These are phyloP conservation scores for Populus ilicifolia DNA, from an alignment of 345 rosid species.

Conservation along the genomic window DNA sequence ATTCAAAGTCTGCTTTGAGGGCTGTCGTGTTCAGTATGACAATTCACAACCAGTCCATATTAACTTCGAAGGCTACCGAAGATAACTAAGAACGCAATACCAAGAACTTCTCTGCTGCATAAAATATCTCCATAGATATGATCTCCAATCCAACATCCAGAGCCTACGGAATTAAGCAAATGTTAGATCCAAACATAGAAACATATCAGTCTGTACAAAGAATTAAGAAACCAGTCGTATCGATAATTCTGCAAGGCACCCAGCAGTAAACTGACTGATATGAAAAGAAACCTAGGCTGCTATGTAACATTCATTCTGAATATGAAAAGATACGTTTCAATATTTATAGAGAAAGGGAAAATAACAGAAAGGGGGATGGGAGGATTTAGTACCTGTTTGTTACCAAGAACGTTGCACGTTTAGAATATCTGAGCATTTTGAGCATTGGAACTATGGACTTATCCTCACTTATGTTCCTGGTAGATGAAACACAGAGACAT, in stretches of 20 bases:
- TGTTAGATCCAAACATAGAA: conserved; percentile 5
- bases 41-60: neutral
- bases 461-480: conserved; percentile 87
- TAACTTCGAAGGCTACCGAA: neutral
- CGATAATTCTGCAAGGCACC: no score
- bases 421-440: conserved; percentile 86
- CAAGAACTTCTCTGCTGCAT: conserved; percentile 94
- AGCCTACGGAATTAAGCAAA: conserved; percentile 44
- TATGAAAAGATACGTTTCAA: neutral
- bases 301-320: neutral
- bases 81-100: conserved; percentile 36
- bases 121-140: conserved; percentile 96
- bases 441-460: conserved; percentile 70
- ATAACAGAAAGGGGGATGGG: neutral
- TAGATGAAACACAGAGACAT: neutral
- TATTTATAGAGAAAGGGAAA: neutral
- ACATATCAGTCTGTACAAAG: no score
- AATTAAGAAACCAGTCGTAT: no score
- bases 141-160: conserved; percentile 96
- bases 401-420: conserved; percentile 93
- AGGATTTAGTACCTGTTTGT: conserved; percentile 67
- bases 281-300: neutral
- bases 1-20: neutral
- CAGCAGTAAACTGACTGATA: no score
- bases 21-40: neutral